Conservation (phyloP, 2,329 filamentous ascomycete genomes). For the Neonectria neomacrospora region DNA sequence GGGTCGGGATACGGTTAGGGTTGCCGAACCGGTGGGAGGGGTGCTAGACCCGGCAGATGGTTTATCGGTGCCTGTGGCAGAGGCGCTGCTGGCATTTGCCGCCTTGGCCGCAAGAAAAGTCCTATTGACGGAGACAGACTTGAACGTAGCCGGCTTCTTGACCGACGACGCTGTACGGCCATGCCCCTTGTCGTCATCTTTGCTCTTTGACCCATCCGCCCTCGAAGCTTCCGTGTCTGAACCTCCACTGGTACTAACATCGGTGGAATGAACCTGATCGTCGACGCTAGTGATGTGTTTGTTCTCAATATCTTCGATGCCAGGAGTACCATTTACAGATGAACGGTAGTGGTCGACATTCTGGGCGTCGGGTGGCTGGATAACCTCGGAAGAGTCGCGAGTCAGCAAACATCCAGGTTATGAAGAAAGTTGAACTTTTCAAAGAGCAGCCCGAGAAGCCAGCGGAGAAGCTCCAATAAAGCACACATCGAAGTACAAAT, state of each 20-base stretch:
- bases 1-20: constrained; percentile 68
- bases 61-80: constrained; percentile 64
- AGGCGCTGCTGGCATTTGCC: constrained; percentile 53
- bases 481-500: background rate
- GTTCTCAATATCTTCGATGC: constrained; percentile 64
- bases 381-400: constrained; percentile 19
- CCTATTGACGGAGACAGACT: constrained; percentile 86
- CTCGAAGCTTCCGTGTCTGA: constrained; percentile 81
- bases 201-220: constrained; percentile 63
- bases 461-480: background rate
- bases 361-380: constrained; percentile 54
- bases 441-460: background rate
- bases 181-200: constrained; percentile 69
- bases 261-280: constrained; percentile 69
- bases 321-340: constrained; percentile 62
- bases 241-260: constrained; percentile 76
- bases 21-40: constrained; percentile 57
- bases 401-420: constrained; percentile 31
- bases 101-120: constrained; percentile 82
- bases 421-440: constrained; percentile 10
- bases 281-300: constrained; percentile 69
- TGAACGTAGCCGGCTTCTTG: constrained; percentile 84
- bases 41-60: constrained; percentile 58
- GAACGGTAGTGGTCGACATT: constrained; percentile 59
- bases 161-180: constrained; percentile 67